Conservation (phyloP, 2,329 filamentous ascomycete genomes). For the Grosmannia huntii region DNA sequence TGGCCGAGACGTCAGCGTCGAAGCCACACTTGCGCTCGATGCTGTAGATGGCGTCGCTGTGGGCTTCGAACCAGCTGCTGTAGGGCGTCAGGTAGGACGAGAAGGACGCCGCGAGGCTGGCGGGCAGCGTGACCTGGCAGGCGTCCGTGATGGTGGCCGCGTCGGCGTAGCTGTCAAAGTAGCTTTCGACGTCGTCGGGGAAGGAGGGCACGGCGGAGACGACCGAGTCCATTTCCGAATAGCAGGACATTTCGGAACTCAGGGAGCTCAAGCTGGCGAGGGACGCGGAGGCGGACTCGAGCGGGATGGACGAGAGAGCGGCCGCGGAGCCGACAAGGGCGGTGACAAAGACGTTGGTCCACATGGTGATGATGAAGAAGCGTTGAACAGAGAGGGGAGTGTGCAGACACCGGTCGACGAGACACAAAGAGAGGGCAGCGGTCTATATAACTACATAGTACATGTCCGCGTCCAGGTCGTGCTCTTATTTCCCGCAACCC, state of each 20-base stretch:
- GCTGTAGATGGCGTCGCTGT: conserved; percentile 12
- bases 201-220: conserved; percentile 14
- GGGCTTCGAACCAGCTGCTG: conserved; percentile 14
- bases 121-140: conserved; percentile 16
- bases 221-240: conserved; percentile 11
- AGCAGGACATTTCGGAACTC: conserved; percentile 8
- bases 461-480: neutral
- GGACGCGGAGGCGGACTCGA: conserved; percentile 15
- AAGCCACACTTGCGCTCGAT: conserved; percentile 14
- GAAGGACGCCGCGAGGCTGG: conserved; percentile 14
- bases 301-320: conserved; percentile 8
- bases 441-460: no score
- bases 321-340: conserved; percentile 13
- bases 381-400: neutral
- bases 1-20: neutral
- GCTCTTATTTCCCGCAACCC: neutral
- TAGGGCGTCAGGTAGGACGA: conserved; percentile 6
- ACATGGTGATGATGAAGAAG: neutral
- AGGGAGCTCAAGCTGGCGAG: neutral
- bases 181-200: conserved; percentile 12
- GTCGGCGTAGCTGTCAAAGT: no score
- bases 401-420: neutral
- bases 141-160: conserved; percentile 12
- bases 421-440: neutral
- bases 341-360: neutral